These are phyloP conservation scores for Aethionema arabicum DNA, from an alignment of 345 rosid genomes.

Conservation along the genomic window DNA sequence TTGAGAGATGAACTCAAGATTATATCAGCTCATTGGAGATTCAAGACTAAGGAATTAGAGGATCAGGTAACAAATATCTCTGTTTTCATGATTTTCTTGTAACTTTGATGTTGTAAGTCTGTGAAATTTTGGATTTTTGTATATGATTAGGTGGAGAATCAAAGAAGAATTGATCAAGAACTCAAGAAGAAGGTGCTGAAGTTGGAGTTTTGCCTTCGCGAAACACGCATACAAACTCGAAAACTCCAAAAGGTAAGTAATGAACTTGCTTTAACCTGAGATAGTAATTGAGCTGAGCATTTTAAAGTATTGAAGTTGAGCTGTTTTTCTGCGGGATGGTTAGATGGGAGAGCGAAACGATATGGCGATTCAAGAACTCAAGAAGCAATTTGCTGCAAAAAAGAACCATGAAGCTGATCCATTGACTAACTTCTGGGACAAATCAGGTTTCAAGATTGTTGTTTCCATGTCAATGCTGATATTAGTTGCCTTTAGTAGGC, in stretches of 20 bases:
- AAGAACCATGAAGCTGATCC: constrained; percentile 36
- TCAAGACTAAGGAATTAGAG: constrained; percentile 74
- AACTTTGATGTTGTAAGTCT: constrained; percentile 3
- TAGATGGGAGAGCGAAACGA: constrained; percentile 87
- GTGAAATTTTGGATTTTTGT: not conserved
- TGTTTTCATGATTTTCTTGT: not conserved
- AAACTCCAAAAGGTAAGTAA: constrained; percentile 70
- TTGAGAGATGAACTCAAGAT: constrained; percentile 73
- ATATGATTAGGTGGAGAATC: constrained; percentile 76
- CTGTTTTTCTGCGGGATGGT: constrained; percentile 22
- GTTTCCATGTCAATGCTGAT: constrained; percentile 88
- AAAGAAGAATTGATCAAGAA: constrained; percentile 76
- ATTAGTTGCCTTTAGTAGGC: constrained; percentile 73
- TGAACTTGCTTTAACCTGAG: constrained; percentile 13
- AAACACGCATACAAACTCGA: constrained; percentile 76
- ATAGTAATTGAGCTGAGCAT: not conserved
- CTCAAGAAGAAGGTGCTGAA: constrained; percentile 82
- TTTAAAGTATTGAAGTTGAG: not conserved
- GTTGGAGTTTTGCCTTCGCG: constrained; percentile 89
- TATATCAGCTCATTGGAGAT: constrained; percentile 86
- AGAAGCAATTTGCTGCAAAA: constrained; percentile 58
- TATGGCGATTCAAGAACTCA: constrained; percentile 67
- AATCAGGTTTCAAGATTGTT: constrained; percentile 73
- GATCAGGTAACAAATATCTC: constrained; percentile 54
- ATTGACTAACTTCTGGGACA: constrained; percentile 73